A percentile compares a stretch with the other conserved stretches of the same genome.
Conservation (phyloP, 2,329 filamentous ascomycete species). For the Trichoderma cornu-damae region DNA sequence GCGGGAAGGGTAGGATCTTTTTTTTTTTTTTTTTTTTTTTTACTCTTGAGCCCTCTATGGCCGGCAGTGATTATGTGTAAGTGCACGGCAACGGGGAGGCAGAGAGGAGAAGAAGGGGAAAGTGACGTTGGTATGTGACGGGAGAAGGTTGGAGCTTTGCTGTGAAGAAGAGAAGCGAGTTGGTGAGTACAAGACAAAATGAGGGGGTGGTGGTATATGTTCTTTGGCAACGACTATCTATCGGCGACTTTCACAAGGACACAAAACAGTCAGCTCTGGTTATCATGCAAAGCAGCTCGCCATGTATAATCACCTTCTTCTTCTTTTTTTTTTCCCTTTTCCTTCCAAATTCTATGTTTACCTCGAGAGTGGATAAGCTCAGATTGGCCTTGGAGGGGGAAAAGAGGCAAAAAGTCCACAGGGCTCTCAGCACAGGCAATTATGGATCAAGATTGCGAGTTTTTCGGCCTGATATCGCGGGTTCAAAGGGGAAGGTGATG, state of each 20-base stretch:
- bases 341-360: not conserved
- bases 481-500: slow-evolving; percentile 14
- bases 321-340: not conserved
- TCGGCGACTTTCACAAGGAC: not conserved
- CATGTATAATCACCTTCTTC: not conserved
- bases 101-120: not conserved
- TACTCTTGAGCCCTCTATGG: not conserved
- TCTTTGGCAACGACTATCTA: not conserved
- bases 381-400: not conserved
- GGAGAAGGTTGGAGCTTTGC: not conserved
- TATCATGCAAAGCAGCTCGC: not conserved
- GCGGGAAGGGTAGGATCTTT: no score
- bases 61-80: not conserved
- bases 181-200: no score
- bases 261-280: not conserved
- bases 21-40: not conserved
- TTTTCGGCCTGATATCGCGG: not conserved
- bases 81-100: not conserved
- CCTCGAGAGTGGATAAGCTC: not conserved
- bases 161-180: not conserved
- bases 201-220: slow-evolving; percentile 3
- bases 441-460: not conserved
- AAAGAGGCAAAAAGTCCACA: not conserved
- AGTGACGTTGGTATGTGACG: not conserved
- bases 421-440: not conserved